Evolutionary conservation across 140 eudicot genomes (phyloP).

Genomic region (Erigeron philadelphicus): DNA sequence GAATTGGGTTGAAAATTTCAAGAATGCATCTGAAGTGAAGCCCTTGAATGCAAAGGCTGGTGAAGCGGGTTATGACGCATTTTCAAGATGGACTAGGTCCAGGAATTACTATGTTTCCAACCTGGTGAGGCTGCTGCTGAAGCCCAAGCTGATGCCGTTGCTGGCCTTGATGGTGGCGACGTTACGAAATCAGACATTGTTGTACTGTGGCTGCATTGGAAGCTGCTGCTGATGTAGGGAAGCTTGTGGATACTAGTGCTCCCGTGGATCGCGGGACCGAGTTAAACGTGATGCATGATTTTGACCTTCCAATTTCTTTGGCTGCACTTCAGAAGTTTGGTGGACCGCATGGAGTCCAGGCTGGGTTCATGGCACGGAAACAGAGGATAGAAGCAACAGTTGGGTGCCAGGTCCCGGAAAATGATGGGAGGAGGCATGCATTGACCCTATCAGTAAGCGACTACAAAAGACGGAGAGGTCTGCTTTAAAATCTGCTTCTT

Average conservation of each 20-base stretch:
- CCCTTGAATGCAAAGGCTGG: slow-evolving; percentile 65
- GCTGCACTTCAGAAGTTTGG: slow-evolving; percentile 67
- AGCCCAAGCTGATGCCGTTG: slow-evolving; percentile 25
- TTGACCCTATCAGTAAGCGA: slow-evolving; percentile 78
- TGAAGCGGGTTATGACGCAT: slow-evolving; percentile 95
- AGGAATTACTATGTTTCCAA: slow-evolving; percentile 71
- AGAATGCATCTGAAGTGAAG: slow-evolving; percentile 71
- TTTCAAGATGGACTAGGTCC: slow-evolving; percentile 96
- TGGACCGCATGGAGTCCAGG: slow-evolving; percentile 77
- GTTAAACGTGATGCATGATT: slow-evolving; percentile 59
- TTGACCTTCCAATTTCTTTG: slow-evolving; percentile 78
- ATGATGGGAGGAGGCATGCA: slow-evolving; percentile 85
- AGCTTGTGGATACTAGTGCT: slow-evolving; percentile 87
- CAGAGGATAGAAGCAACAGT: slow-evolving; percentile 82
- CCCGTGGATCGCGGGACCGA: slow-evolving; percentile 91
- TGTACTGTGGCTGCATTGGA: slow-evolving; percentile 72
- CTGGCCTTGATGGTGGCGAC: slow-evolving; percentile 22
- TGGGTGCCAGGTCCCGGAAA: slow-evolving; percentile 74
- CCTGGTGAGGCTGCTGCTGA: slow-evolving; percentile 37
- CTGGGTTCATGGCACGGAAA: slow-evolving; percentile 81
- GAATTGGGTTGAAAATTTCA: slow-evolving; percentile 88
- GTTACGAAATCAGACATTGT: slow-evolving; percentile 40
- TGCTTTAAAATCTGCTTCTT: slow-evolving; percentile 39
- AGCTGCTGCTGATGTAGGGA: slow-evolving; percentile 87
- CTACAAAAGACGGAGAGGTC: slow-evolving; percentile 86